Evolutionary conservation across 345 rosid species (phyloP).

Genomic region (Syzygium jambos): DNA sequence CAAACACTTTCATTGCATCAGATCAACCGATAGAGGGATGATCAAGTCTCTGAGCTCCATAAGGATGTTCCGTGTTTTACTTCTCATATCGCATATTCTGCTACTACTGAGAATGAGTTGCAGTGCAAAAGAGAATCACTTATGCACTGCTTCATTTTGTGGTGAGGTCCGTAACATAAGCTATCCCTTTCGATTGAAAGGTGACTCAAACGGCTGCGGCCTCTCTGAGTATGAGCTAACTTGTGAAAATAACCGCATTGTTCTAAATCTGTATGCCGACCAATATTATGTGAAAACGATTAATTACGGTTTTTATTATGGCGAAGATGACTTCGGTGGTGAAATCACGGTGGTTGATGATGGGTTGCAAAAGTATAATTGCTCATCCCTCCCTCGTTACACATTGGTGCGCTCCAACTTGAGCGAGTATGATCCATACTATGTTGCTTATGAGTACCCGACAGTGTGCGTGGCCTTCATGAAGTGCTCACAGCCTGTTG

Average conservation of each 20-base stretch:
- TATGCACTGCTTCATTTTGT: fast-evolving
- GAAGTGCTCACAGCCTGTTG: background rate
- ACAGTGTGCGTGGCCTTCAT: background rate
- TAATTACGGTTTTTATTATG: background rate
- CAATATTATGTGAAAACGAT: background rate
- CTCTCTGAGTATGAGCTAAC: background rate
- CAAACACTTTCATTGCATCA: background rate
- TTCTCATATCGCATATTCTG: background rate
- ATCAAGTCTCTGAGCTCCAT: background rate
- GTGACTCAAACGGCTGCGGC: fast-evolving
- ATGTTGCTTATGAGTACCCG: too few species aligned
- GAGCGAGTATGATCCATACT: too few species aligned
- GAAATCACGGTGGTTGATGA: background rate
- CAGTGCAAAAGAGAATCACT: fast-evolving
- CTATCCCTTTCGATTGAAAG: background rate
- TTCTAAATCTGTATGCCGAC: background rate
- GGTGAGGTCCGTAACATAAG: fast-evolving
- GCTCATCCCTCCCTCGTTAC: background rate
- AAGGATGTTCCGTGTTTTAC: background rate
- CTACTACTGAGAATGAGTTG: fast-evolving
- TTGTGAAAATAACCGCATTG: background rate
- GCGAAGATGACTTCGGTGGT: background rate
- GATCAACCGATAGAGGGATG: background rate
- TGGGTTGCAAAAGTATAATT: background rate
- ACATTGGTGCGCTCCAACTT: background rate